Evolutionary conservation across 257 asterid species (phyloP), one percentile per base, ranked within the genome.

Genomic region (Eustoma russellianum): DNA sequence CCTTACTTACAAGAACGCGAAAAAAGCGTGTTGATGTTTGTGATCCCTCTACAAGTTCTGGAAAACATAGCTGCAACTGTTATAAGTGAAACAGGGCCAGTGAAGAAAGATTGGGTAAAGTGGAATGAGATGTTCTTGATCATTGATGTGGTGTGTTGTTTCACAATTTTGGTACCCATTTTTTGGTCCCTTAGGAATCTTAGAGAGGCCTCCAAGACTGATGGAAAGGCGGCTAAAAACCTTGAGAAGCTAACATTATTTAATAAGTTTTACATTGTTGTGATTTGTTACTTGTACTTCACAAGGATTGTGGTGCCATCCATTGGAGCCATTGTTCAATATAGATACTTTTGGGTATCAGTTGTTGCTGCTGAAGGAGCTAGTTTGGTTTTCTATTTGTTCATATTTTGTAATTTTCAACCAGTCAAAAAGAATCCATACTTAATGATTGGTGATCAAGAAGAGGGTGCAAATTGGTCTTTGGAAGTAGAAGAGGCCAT

Each of bases 21-120:
- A 41, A 74, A 74, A 18, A 65, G 19, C 1, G 52, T 74, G 5
- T 46, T 74, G 55, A 65, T 65, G 73, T 50, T 69, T 14, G 72
- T 69, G 28, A 65, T 74, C 38, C 79, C 76, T 5, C 51, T 73
- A 18, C 79, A 73, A 50, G 75, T 65, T 10, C 2, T 65, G 2
- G 79, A 60, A 24, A 69, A 73, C 13, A 35, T 73, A 11, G 79
- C 73, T 13, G 33, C 72, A 0, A 62, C 69, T 28, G 60, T 69
- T 17, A 73, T 73, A 4, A 61, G 66, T 2, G 79, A 73, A 56
- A 63, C 75, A 6, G 76, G 79, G 7, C 79, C 79, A 3, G 66
- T 62, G 30, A 58, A 24, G 24, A 55, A 57, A 35, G 61, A 60
- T 6, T 73, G 75, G 79, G 9, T 69, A 5, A 52, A 48, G 1